Conservation (phyloP, 2,329 filamentous ascomycete species). For the Geosmithia morbida region DNA sequence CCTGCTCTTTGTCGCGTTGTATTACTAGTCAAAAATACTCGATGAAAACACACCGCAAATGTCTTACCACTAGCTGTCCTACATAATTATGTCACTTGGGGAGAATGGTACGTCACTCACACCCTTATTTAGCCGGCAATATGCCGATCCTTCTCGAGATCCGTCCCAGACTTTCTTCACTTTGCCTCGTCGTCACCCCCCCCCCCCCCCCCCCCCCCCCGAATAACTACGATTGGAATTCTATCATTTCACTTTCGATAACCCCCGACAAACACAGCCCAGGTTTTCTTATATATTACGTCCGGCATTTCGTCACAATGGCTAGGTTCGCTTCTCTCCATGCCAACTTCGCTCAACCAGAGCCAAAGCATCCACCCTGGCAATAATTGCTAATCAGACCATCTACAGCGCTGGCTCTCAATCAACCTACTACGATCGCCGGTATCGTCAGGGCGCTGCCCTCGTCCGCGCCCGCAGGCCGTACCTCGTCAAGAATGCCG, state of each 20-base stretch:
- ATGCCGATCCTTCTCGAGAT: too few species aligned
- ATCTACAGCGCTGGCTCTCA: slow-evolving; percentile 23
- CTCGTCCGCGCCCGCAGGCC: slow-evolving; percentile 84
- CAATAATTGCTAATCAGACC: background rate
- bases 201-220: too few species aligned
- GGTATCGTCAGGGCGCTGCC: slow-evolving; percentile 73
- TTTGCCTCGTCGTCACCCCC: too few species aligned
- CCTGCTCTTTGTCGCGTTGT: too few species aligned
- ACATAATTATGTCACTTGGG: too few species aligned
- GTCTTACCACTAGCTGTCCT: too few species aligned
- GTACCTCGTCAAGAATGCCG: slow-evolving; percentile 78
- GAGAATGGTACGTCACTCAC: too few species aligned
- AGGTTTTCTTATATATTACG: background rate
- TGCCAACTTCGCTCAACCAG: background rate
- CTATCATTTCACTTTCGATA: background rate
- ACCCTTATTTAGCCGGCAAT: too few species aligned
- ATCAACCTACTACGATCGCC: slow-evolving; percentile 79
- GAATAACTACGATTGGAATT: too few species aligned
- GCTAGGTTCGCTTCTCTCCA: background rate
- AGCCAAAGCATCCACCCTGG: background rate
- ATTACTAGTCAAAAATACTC: too few species aligned
- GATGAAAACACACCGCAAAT: too few species aligned
- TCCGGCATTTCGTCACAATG: background rate
- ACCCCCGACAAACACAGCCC: background rate
- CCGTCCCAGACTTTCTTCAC: too few species aligned